Percentiles rank a stretch among this genome's conserved stretches.
phyloP scores from a whole-genome alignment of 441 rosid genomes.

The Aquilaria agallochum region DNA sequence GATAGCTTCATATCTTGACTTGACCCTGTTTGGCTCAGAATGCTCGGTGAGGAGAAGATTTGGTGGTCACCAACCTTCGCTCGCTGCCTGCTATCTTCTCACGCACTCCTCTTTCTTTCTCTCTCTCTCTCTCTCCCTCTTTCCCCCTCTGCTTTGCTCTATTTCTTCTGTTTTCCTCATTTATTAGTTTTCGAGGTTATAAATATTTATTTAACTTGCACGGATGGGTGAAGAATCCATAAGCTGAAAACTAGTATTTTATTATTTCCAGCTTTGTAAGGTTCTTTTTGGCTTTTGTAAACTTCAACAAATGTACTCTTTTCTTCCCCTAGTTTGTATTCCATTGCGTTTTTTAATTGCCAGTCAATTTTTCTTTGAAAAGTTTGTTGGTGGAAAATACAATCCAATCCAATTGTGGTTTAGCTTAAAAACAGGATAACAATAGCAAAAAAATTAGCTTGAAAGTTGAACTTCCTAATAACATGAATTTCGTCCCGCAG shows the following conservation, averaged over 20 bases:
- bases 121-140: not conserved
- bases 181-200: too few relatives aligned
- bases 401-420: too few relatives aligned
- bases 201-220: conserved; percentile 24
- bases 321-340: too few relatives aligned
- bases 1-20: conserved; percentile 40
- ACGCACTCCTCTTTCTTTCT: not conserved
- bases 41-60: conserved; percentile 14
- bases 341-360: too few relatives aligned
- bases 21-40: not conserved
- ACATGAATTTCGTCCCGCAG: too few relatives aligned
- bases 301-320: too few relatives aligned
- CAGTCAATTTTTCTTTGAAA: too few relatives aligned
- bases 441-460: too few relatives aligned
- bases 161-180: not conserved
- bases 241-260: conserved; percentile 12
- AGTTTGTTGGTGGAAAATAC: too few relatives aligned
- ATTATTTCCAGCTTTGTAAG: conserved; percentile 18
- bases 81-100: not conserved
- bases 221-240: conserved; percentile 41
- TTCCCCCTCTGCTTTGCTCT: not conserved
- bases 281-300: conserved; percentile 19
- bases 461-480: too few relatives aligned
- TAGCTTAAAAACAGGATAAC: too few relatives aligned
- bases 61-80: conserved; percentile 8